Evolutionary conservation across 176 grass and related monocot species (phyloP).

Genomic region (Avena atlantica): DNA sequence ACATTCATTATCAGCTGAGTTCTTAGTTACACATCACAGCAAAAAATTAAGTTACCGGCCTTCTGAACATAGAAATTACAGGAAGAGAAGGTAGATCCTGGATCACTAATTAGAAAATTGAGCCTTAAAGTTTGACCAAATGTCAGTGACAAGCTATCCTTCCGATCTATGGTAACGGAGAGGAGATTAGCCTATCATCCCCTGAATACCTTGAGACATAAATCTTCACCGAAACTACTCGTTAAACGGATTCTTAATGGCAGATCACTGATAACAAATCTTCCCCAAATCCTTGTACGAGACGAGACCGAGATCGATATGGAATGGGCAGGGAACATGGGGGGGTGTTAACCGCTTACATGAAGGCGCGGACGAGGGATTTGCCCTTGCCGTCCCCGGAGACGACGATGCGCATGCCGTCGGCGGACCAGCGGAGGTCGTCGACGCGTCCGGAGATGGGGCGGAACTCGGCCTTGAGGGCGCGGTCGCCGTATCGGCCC

Average conservation of each 20-base stretch:
- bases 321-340: not conserved
- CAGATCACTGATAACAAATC: not conserved
- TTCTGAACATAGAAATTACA: not conserved
- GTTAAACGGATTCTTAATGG: not conserved
- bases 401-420: conserved; percentile 86
- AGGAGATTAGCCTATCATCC: not conserved
- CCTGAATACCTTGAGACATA: not conserved
- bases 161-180: no score
- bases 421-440: conserved; percentile 95
- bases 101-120: not conserved
- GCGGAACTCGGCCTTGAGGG: conserved; percentile 93
- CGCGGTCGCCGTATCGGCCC: conserved; percentile 89
- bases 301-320: conserved; percentile 22
- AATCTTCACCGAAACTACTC: not conserved
- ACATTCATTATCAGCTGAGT: not conserved
- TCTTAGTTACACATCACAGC: no score
- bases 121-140: not conserved
- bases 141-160: not conserved
- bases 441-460: conserved; percentile 88
- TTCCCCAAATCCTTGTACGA: conserved; percentile 18
- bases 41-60: no score
- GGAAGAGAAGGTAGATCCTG: not conserved
- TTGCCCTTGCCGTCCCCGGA: conserved; percentile 93
- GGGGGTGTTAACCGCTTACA: conserved; percentile 47
- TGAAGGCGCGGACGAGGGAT: conserved; percentile 87